A percentile compares a stretch with the other conserved stretches of the same genome.
Evolutionary conservation across 2,329 filamentous ascomycete species (phyloP).

Genomic region (Aphanoascus verrucosus): DNA sequence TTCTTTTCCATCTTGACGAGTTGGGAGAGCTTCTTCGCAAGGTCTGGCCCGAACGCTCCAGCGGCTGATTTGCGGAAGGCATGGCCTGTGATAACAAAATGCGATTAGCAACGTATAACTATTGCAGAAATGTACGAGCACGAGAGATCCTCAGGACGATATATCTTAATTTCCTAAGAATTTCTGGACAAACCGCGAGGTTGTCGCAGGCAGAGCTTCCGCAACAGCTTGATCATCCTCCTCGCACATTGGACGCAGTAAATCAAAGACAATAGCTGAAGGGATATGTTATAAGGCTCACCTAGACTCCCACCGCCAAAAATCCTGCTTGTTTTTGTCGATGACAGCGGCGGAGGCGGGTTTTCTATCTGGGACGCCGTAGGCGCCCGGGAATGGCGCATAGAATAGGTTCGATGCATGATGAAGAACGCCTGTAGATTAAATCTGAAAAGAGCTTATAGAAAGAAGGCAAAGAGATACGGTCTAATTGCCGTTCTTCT

Average conservation of each 20-base stretch:
- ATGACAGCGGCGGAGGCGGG: conserved; percentile 81
- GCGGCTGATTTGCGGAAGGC: conserved; percentile 45
- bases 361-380: conserved; percentile 88
- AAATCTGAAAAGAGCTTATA: not conserved
- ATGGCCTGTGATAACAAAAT: conserved; percentile 43
- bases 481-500: not conserved
- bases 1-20: conserved; percentile 99
- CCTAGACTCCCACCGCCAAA: conserved; percentile 79
- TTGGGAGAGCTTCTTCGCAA: conserved; percentile 94
- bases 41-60: conserved; percentile 58
- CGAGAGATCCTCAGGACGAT: not conserved
- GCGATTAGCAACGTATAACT: not conserved
- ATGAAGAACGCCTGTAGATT: conserved; percentile 15
- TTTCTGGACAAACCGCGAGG: not conserved
- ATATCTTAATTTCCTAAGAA: not conserved
- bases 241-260: not conserved
- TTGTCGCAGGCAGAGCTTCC: not conserved
- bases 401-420: conserved; percentile 98
- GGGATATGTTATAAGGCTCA: conserved; percentile 39
- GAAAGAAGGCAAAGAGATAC: not conserved
- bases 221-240: not conserved
- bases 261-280: not conserved
- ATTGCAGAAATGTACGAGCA: not conserved
- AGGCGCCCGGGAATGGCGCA: conserved; percentile 93
- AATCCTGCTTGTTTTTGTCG: conserved; percentile 80